Evolutionary conservation across 441 rosid genomes (phyloP), one percentile per base, ranked within the genome.

Genomic region (Jatropha multifida): DNA sequence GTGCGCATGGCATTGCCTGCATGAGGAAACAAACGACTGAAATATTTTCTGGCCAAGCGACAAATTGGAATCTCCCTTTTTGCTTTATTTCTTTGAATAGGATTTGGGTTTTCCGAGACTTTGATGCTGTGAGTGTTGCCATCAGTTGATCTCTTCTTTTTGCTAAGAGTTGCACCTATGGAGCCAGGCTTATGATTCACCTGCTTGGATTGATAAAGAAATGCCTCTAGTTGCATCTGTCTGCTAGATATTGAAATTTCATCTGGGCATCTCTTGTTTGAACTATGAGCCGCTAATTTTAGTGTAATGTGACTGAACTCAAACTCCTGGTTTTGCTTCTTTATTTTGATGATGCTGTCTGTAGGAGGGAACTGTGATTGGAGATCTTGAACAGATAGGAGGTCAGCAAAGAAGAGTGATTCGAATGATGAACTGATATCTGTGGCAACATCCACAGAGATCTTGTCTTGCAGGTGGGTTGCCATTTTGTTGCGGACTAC

Each of bases 331-430:
- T 69, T 73, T 2, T 79, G 81, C 58, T 56, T 76, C 44, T 64
- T 69, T 37, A 44, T 54, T 27, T 73, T 67, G 59, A 13, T 65
- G 7, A 26, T 40, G 55, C 41, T 56, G 14, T 75, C 44, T 32
- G 74, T 26, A 40, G 74, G 69, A 51, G 77, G 54, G 66, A 69
- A 15, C 56, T 74, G 72, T 2, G 76, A 67, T 49, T 74, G 78
- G 79, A 78, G 82, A 68, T 84, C 87, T 76, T 82, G 85, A 83
- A 74, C 56, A 42, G 87, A 81, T 32, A 77, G 72, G 65, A 83
- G 82, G 66, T 83, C 77, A 60, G 90, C 32, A 38, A 85, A 86
- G 66, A 86, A 84, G 63, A 79, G 86, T 37, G 86, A 83, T 40
- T 81, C 79, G 2, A 32, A 32, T 32, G 46, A 15, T n/a, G 83